Percentiles rank a stretch among this genome's conserved stretches.
These are phyloP conservation scores for Corymbia maculata DNA, from an alignment of 345 rosid species.

Conservation along the genomic window DNA sequence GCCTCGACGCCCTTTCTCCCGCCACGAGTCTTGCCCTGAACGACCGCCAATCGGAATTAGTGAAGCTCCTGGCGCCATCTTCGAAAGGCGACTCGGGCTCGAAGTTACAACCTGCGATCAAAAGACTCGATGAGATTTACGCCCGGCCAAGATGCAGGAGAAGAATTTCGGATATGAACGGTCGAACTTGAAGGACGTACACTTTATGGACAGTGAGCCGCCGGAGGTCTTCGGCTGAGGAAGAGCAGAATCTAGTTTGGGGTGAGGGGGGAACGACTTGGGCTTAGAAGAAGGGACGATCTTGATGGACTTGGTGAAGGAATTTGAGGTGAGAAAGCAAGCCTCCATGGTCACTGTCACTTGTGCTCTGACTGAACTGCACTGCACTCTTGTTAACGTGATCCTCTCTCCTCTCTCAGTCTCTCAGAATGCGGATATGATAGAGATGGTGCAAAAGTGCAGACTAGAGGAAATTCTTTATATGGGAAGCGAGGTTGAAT, in stretches of 20 bases:
- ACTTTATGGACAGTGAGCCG: neutral
- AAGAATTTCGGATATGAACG: neutral
- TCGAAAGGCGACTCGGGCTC: slow-evolving; percentile 9
- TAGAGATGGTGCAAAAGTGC: neutral
- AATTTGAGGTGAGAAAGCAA: slow-evolving; percentile 53
- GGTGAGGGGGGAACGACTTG: slow-evolving; percentile 14
- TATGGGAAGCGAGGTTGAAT: slow-evolving; percentile 3
- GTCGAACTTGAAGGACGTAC: neutral
- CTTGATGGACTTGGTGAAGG: slow-evolving; percentile 37
- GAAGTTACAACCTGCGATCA: slow-evolving; percentile 37
- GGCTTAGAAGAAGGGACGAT: slow-evolving; percentile 30
- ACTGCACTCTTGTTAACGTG: neutral
- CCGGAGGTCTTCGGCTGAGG: slow-evolving; percentile 10
- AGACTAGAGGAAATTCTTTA: neutral
- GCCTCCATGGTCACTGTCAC: slow-evolving; percentile 43
- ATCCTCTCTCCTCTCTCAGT: neutral
- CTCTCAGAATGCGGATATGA: neutral
- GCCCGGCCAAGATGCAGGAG: neutral
- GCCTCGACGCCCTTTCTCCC: slow-evolving; percentile 23
- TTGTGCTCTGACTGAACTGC: neutral
- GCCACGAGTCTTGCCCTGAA: slow-evolving; percentile 78
- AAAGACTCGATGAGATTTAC: neutral
- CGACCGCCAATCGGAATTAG: slow-evolving; percentile 55
- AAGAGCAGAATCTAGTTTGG: slow-evolving; percentile 24
- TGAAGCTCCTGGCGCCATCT: slow-evolving; percentile 11